A percentile compares a stretch with the other conserved stretches of the same genome.
Conservation (phyloP, 83 land plant genomes). For the Diphasiastrum complanatum region DNA sequence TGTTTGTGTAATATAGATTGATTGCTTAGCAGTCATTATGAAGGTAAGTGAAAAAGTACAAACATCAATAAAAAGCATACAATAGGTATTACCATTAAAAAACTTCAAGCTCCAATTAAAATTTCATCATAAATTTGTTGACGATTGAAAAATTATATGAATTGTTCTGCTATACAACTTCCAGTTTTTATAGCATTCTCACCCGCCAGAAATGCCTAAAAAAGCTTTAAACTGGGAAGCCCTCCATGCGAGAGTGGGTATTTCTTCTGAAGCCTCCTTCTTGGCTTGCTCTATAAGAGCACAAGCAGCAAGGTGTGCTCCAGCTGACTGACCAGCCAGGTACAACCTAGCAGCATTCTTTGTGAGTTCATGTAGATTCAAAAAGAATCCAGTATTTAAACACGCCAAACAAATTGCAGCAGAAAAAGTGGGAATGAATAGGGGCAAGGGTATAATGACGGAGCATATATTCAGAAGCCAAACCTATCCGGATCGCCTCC, state of each 20-base stretch:
- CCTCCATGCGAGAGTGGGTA: constrained; percentile 47
- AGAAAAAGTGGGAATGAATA: too few species aligned
- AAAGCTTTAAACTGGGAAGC: constrained; percentile 67
- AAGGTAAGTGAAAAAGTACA: too few species aligned
- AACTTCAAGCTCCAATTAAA: too few species aligned
- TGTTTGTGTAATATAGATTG: too few species aligned
- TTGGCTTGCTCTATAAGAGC: constrained; percentile 65
- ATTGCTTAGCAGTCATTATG: too few species aligned
- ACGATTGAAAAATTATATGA: too few species aligned
- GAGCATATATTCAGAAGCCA: background rate
- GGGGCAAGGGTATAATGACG: background rate
- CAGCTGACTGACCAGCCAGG: constrained; percentile 95
- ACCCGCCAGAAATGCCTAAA: constrained; percentile 89
- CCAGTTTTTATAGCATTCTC: too few species aligned
- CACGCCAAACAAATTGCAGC: background rate
- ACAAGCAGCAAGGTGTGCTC: constrained; percentile 90
- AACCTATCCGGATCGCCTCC: constrained; percentile 95
- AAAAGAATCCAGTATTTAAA: constrained; percentile 1
- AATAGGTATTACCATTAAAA: too few species aligned
- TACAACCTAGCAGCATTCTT: too few species aligned
- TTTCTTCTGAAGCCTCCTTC: constrained; percentile 38
- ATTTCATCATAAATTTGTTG: too few species aligned
- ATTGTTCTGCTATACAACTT: too few species aligned
- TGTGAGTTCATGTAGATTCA: constrained; percentile 24
- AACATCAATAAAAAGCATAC: too few species aligned